Percentiles rank a stretch among this genome's conserved stretches.
phyloP scores from a whole-genome alignment of 345 rosid genomes.

The Salix brachista region DNA sequence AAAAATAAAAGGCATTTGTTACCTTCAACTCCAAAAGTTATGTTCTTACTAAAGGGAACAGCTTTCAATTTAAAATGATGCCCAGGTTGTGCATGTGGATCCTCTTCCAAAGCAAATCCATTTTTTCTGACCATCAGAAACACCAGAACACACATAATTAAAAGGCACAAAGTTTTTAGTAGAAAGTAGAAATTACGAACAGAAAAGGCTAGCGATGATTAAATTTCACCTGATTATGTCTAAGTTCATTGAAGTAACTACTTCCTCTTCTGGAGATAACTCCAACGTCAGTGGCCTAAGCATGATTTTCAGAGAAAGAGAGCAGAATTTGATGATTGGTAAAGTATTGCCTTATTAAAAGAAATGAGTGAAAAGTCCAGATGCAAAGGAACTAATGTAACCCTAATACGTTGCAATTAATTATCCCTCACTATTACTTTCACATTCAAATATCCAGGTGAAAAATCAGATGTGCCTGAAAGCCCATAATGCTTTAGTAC shows the following conservation, averaged over 20 bases:
- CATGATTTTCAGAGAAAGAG: not conserved
- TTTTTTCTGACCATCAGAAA: constrained; percentile 53
- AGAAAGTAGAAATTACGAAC: not conserved
- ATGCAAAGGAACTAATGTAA: not conserved
- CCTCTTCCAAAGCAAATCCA: constrained; percentile 87
- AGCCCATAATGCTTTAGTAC: too few relatives aligned
- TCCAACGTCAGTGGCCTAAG: constrained; percentile 79
- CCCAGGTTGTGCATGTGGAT: constrained; percentile 69
- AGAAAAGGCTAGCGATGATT: constrained; percentile 4
- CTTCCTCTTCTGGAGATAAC: constrained; percentile 93
- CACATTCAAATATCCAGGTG: not conserved
- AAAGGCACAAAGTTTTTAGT: not conserved
- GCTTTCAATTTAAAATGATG: constrained; percentile 65
- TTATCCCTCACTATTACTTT: not conserved
- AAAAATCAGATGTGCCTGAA: not conserved
- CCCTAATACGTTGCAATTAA: not conserved
- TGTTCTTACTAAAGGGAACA: constrained; percentile 88
- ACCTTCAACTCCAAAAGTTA: constrained; percentile 96
- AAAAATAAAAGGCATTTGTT: not conserved
- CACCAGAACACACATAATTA: constrained; percentile 9
- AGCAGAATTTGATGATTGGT: not conserved
- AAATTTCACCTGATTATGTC: constrained; percentile 67
- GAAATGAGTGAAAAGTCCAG: not conserved
- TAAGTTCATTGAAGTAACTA: constrained; percentile 75
- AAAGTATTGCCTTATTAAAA: not conserved